Percentiles rank a stretch among this genome's conserved stretches.
These are phyloP conservation scores for Pythium brachiatum DNA, from an alignment of 352 stramenopile species.

Conservation along the genomic window DNA sequence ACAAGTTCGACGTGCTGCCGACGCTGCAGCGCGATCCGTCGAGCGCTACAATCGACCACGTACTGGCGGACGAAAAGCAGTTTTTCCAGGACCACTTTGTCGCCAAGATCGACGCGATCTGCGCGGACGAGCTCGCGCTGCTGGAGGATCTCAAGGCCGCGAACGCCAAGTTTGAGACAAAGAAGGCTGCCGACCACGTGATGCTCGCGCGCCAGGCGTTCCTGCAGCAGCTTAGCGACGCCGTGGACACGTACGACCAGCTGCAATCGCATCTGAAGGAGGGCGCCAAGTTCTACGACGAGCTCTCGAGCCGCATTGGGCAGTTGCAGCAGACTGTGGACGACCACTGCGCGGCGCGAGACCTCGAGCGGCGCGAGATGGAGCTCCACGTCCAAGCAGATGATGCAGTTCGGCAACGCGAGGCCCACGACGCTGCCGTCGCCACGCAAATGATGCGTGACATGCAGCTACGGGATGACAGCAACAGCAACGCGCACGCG, in stretches of 20 bases:
- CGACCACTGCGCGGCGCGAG: slow-evolving; percentile 65
- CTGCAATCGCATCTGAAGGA: slow-evolving; percentile 74
- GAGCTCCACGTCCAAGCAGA: slow-evolving; percentile 63
- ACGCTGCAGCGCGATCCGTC: slow-evolving; percentile 36
- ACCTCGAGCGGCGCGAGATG: slow-evolving; percentile 69
- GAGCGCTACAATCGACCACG: slow-evolving; percentile 26
- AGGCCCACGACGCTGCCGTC: slow-evolving; percentile 47
- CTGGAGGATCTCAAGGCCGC: slow-evolving; percentile 38
- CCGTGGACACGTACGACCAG: slow-evolving; percentile 73
- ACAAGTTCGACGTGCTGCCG: slow-evolving; percentile 61
- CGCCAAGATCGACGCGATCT: slow-evolving; percentile 50
- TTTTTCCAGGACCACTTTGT: slow-evolving; percentile 66
- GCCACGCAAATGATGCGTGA: slow-evolving; percentile 76
- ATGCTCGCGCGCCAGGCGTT: slow-evolving; percentile 54
- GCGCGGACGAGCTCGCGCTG: slow-evolving; percentile 42
- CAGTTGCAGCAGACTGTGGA: slow-evolving; percentile 72
- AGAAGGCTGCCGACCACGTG: slow-evolving; percentile 55
- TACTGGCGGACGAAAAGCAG: slow-evolving; percentile 50
- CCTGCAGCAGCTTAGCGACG: slow-evolving; percentile 59
- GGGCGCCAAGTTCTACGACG: slow-evolving; percentile 63
- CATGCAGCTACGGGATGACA: slow-evolving; percentile 39
- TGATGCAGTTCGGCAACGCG: slow-evolving; percentile 49
- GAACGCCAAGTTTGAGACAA: slow-evolving; percentile 59
- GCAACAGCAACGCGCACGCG: background rate
- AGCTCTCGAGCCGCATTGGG: slow-evolving; percentile 49